Evolutionary conservation across 2,329 filamentous ascomycete genomes (phyloP).

Genomic region (Arthrobotrys entomopaga): DNA sequence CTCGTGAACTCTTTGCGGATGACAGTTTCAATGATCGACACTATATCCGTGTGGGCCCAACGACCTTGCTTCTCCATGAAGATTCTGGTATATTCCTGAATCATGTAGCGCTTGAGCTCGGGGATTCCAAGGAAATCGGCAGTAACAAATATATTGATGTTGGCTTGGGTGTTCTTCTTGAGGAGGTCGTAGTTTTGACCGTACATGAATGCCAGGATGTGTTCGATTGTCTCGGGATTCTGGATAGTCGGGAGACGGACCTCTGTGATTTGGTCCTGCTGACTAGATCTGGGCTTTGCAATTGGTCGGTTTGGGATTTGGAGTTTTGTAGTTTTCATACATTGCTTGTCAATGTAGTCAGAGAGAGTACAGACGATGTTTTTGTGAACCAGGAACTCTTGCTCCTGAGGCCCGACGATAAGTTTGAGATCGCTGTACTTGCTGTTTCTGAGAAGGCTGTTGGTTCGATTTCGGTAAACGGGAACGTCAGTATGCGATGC

Average conservation of each 20-base stretch:
- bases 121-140: conserved; percentile 17
- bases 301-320: neutral
- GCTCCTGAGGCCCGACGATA: conserved; percentile 19
- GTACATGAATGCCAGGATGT: conserved; percentile 30
- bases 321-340: neutral
- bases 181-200: conserved; percentile 18
- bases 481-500: neutral
- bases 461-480: neutral
- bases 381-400: conserved; percentile 27
- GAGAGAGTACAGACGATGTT: conserved; percentile 36
- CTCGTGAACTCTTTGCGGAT: conserved; percentile 18
- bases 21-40: conserved; percentile 20
- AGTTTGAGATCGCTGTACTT: conserved; percentile 39
- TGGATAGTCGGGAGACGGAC: conserved; percentile 18
- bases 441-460: conserved; percentile 20
- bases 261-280: neutral
- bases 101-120: conserved; percentile 18
- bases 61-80: conserved; percentile 30
- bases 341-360: conserved; percentile 23
- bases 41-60: conserved; percentile 20
- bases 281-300: neutral
- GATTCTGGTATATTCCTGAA: conserved; percentile 19
- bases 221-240: conserved; percentile 10
- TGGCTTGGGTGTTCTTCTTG: conserved; percentile 2
- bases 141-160: conserved; percentile 13